These are phyloP conservation scores for Diplodia sapinea DNA, from an alignment of 2,329 filamentous ascomycete genomes.

Conservation along the genomic window DNA sequence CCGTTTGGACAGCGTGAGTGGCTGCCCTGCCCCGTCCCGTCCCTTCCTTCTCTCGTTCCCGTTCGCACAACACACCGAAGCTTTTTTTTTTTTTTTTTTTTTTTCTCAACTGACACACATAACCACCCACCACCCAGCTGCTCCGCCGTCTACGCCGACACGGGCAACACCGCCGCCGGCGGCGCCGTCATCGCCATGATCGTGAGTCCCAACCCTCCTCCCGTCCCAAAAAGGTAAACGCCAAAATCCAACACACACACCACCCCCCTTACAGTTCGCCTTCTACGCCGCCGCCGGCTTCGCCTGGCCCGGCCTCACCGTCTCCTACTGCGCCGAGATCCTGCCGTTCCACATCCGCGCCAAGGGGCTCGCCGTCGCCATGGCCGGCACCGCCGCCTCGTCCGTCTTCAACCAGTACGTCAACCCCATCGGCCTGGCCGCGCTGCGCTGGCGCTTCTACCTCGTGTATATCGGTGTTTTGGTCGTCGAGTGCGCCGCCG, in stretches of 20 bases:
- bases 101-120: no score
- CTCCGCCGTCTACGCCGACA: conserved; percentile 30
- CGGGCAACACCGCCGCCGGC: conserved; percentile 2
- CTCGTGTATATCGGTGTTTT: conserved; percentile 51
- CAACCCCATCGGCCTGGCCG: conserved; percentile 48
- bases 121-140: conserved; percentile 7
- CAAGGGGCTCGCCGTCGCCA: conserved; percentile 52
- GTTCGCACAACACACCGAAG: neutral
- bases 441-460: conserved; percentile 49
- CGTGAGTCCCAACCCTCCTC: neutral
- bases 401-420: conserved; percentile 55
- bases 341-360: conserved; percentile 55
- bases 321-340: conserved; percentile 56
- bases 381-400: conserved; percentile 54
- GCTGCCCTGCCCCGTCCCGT: no score
- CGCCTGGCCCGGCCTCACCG: conserved; percentile 52
- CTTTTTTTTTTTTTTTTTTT: no score
- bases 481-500: conserved; percentile 49
- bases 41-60: no score
- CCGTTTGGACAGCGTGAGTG: conserved; percentile 45
- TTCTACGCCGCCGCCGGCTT: conserved; percentile 44
- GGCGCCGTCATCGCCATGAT: conserved; percentile 43
- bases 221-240: no score
- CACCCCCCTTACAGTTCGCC: conserved; percentile 35
- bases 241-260: no score